Conservation (phyloP, 1,284 basidiomycete species). For the Coniferiporia weirii region DNA sequence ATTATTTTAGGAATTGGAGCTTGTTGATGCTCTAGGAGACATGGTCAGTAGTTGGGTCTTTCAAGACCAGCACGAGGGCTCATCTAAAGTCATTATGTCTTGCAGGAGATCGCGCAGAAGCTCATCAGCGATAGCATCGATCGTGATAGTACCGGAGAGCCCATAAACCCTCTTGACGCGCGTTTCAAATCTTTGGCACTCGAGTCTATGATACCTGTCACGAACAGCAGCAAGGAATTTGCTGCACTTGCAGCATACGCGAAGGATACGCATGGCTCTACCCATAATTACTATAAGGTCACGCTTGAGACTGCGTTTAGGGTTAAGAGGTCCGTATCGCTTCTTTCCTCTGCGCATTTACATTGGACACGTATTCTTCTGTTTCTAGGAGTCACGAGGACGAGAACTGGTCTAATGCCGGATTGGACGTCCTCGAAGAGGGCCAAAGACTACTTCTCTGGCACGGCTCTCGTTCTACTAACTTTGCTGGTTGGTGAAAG, state of each 20-base stretch:
- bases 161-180: slow-evolving; percentile 53
- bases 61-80: slow-evolving; percentile 4
- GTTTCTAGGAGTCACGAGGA: slow-evolving; percentile 41
- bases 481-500: slow-evolving; percentile 46
- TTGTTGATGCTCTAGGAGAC: slow-evolving; percentile 61
- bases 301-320: slow-evolving; percentile 47
- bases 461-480: slow-evolving; percentile 63
- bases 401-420: slow-evolving; percentile 45
- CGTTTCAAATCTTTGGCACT: slow-evolving; percentile 52
- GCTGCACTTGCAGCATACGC: slow-evolving; percentile 44
- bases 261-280: slow-evolving; percentile 50
- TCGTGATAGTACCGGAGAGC: slow-evolving; percentile 39
- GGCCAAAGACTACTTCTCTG: slow-evolving; percentile 58
- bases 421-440: slow-evolving; percentile 38
- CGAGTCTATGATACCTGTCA: slow-evolving; percentile 47
- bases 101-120: slow-evolving; percentile 53
- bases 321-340: slow-evolving; percentile 44
- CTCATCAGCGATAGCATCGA: slow-evolving; percentile 42
- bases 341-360: background rate
- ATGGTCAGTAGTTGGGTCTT: slow-evolving; percentile 36
- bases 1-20: slow-evolving; percentile 47
- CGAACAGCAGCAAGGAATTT: slow-evolving; percentile 42
- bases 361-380: background rate
- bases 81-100: background rate
- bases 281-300: slow-evolving; percentile 43